Evolutionary conservation across 371 early-diverging fungal species (phyloP).

Genomic region (Smittium culicis): DNA sequence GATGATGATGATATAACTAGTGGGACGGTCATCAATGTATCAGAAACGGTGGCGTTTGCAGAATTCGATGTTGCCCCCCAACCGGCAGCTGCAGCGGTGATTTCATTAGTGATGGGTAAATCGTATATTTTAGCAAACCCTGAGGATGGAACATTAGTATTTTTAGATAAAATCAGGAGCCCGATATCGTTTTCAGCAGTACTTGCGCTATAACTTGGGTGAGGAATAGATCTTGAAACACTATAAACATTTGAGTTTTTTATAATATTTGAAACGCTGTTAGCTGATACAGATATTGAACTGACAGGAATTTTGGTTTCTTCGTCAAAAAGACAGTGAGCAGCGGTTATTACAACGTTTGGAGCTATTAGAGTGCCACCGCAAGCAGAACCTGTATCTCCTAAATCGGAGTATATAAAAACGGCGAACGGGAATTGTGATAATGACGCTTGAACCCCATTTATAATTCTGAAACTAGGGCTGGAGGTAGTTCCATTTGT

Average conservation of each 20-base stretch:
- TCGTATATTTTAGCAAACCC: conserved; percentile 2
- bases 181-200: conserved; percentile 5
- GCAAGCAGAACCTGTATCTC: not conserved
- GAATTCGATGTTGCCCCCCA: conserved; percentile 4
- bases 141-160: not conserved
- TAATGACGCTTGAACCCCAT: too few relatives aligned
- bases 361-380: not conserved
- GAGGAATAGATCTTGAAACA: not conserved
- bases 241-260: not conserved
- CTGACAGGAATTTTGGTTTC: not conserved
- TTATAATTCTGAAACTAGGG: too few relatives aligned
- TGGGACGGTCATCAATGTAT: conserved; percentile 21
- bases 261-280: not conserved
- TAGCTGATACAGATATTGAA: not conserved
- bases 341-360: not conserved
- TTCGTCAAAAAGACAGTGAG: not conserved
- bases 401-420: not conserved
- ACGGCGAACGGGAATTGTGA: not conserved
- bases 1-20: conserved; percentile 11
- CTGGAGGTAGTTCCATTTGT: too few relatives aligned
- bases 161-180: not conserved
- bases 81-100: conserved; percentile 1
- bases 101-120: not conserved
- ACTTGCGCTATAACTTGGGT: not conserved
- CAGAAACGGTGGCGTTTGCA: conserved; percentile 5